Conservation (phyloP, 2,329 filamentous ascomycete genomes). For the Colletotrichum scovillei region DNA sequence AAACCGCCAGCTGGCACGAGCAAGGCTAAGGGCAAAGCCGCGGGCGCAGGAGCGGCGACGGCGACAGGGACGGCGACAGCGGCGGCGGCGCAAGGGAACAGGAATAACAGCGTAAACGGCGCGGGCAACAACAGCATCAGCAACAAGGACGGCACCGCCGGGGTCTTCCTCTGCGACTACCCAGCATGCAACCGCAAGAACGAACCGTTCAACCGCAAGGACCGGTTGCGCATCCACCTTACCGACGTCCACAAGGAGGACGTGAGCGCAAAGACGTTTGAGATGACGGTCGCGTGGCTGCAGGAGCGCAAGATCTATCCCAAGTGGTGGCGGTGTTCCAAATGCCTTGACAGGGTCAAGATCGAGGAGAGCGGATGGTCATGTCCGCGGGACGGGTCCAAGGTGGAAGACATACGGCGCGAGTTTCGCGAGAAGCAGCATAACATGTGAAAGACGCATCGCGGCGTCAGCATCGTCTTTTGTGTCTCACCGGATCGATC, state of each 20-base stretch:
- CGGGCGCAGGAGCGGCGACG: background rate
- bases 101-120: conserved; percentile 27
- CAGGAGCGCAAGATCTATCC: conserved; percentile 50
- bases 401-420: conserved; percentile 35
- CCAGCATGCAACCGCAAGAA: conserved; percentile 55
- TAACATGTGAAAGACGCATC: background rate
- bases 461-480: background rate
- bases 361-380: conserved; percentile 54
- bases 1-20: conserved; percentile 1
- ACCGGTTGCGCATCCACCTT: conserved; percentile 68
- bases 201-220: conserved; percentile 62
- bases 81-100: background rate
- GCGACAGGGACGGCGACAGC: background rate
- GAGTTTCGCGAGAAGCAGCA: conserved; percentile 35
- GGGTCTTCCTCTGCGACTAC: conserved; percentile 62
- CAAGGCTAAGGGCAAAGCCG: conserved; percentile 8
- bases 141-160: conserved; percentile 42
- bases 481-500: background rate
- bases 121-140: conserved; percentile 43
- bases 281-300: conserved; percentile 51
- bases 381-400: conserved; percentile 48
- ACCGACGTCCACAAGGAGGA: conserved; percentile 67
- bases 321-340: conserved; percentile 66
- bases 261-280: conserved; percentile 56
- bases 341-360: conserved; percentile 60